A percentile compares a stretch with the other conserved stretches of the same genome.
Conservation (phyloP, 176 grass and related monocot genomes). For the Ensete ventricosum region DNA sequence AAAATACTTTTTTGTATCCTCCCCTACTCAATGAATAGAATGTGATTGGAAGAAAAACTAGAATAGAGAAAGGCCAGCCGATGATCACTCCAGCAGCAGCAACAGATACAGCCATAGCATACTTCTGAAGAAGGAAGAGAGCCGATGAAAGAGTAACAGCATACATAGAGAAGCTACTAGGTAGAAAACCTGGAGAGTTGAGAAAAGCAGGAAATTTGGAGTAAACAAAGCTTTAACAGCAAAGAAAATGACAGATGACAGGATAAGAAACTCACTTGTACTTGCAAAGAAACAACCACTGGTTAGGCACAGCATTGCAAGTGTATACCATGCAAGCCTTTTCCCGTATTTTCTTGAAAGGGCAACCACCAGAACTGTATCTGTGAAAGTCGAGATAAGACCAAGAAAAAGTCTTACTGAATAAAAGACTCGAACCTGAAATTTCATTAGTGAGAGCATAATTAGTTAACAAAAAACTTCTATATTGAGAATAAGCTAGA, state of each 20-base stretch:
- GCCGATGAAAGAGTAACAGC: constrained; percentile 87
- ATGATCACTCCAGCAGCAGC: constrained; percentile 88
- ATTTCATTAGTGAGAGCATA: constrained; percentile 21
- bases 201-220: background rate
- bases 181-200: constrained; percentile 66
- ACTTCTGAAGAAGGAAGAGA: constrained; percentile 82
- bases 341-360: constrained; percentile 93
- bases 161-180: constrained; percentile 99
- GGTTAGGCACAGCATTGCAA: constrained; percentile 89
- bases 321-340: constrained; percentile 75
- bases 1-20: constrained; percentile 65
- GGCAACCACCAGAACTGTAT: constrained; percentile 77
- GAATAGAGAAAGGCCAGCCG: constrained; percentile 94
- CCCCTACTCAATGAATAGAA: constrained; percentile 70
- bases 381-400: constrained; percentile 80
- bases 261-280: constrained; percentile 57
- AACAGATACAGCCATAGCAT: constrained; percentile 55
- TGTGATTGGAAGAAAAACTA: constrained; percentile 81
- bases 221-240: background rate
- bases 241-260: constrained; percentile 7
- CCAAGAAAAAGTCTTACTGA: constrained; percentile 95
- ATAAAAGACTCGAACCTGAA: constrained; percentile 78
- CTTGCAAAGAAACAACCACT: constrained; percentile 99
- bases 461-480: constrained; percentile 6
- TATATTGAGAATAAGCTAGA: constrained; percentile 9